Evolutionary conservation across 2,329 filamentous ascomycete genomes (phyloP).

Genomic region (Rhinocladiella mackenziei): DNA sequence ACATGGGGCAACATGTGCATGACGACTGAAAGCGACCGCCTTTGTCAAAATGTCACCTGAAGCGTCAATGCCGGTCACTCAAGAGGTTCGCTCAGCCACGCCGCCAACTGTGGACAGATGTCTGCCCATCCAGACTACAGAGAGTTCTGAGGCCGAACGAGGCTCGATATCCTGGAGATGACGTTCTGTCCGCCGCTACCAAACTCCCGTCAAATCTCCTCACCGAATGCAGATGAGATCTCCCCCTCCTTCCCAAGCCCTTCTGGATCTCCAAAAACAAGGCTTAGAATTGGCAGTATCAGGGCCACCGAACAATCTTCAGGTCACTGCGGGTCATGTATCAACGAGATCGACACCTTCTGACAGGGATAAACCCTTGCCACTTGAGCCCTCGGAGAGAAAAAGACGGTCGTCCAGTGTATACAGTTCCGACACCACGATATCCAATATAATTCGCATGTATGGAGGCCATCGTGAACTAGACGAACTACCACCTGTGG

Average conservation of each 20-base stretch:
- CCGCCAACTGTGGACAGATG: too few relatives aligned
- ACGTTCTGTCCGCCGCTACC: not conserved
- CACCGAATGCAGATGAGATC: slow-evolving; percentile 14
- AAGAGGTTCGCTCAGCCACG: not conserved
- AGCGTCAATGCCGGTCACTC: too few relatives aligned
- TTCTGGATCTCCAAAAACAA: slow-evolving; percentile 24
- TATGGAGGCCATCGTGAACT: slow-evolving; percentile 24
- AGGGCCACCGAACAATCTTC: slow-evolving; percentile 10
- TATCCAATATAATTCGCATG: slow-evolving; percentile 27
- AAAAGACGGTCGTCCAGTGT: slow-evolving; percentile 24
- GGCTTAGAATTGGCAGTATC: slow-evolving; percentile 22
- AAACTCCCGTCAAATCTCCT: slow-evolving; percentile 12
- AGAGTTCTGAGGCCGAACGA: not conserved
- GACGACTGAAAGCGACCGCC: slow-evolving; percentile 12
- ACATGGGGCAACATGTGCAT: not conserved
- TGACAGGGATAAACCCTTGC: slow-evolving; percentile 24
- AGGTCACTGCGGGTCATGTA: slow-evolving; percentile 9
- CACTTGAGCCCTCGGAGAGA: slow-evolving; percentile 20
- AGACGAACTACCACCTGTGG: slow-evolving; percentile 12
- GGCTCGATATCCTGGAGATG: not conserved
- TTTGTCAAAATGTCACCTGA: slow-evolving; percentile 11
- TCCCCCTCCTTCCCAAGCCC: slow-evolving; percentile 25
- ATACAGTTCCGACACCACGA: slow-evolving; percentile 27
- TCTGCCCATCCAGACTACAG: not conserved
- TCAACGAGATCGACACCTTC: slow-evolving; percentile 21